Base-by-base conservation (phyloP, 441 rosid species). In the Gossypium davidsonii region DNA sequence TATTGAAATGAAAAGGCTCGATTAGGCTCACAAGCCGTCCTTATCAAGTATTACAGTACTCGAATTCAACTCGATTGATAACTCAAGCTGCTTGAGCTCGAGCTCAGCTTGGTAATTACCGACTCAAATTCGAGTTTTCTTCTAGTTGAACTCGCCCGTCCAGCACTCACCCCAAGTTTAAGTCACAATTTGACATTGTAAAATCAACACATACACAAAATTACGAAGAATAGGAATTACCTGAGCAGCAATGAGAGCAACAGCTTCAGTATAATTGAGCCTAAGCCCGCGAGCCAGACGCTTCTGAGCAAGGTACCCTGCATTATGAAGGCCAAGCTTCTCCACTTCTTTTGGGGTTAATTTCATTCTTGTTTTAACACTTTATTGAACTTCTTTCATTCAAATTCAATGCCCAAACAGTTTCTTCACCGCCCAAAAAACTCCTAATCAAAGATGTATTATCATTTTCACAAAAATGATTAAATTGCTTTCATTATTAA, bases 281-380 rank as follows among this genome's bases (percentile, higher is more conserved):
- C 83, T 80, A 71, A 88, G 82, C 57, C 97, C 96, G 28, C 97
- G 95, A 63, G 98, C 97, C 20, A 94, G 94, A 73, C 97, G 98
- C 76, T 92, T 94, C 85, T 92, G 98, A 0, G 99, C 96, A 17
- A 94, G 94, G 80, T 78, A 84, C 14, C 97, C 98, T 1, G 97
- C 96, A 69, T 83, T 82, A 76, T 94, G 97, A 64, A 94, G 93
- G 39, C 73, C 86, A 61, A 92, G 73, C 74, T 94, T 94, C 77
- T 90, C 97, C 9, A 84, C 79, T 80, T 92, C 98, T 79, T 93
- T 84, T 1, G 94, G 97, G 39, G 78, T 65, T 78, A 92, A 67
- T 76, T 81, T 92, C 98, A 92, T 91, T 65, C 18, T 71, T 67
- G 51, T 17, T 23, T 4, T 37, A 21, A 62, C 34, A 21, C 44